A percentile compares a stretch with the other conserved stretches of the same genome.
phyloP scores from a whole-genome alignment of 2,329 filamentous ascomycete species.

The Colletotrichum sojae region DNA sequence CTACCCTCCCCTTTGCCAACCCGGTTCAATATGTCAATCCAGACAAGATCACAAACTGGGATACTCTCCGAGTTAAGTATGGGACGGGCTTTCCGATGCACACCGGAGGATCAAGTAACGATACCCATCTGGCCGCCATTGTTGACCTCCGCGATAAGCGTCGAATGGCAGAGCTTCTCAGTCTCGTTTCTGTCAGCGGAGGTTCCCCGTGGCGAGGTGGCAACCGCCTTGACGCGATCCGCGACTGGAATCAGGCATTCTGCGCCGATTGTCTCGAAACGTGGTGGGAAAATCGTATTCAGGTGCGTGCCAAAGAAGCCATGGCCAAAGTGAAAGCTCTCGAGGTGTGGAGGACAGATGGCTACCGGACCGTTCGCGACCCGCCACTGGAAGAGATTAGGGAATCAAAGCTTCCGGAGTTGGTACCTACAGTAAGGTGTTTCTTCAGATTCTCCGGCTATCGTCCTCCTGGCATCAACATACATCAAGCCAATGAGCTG shows the following conservation, averaged over 20 bases:
- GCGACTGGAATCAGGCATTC: background rate
- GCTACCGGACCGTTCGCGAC: background rate
- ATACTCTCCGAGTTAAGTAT: too few species aligned
- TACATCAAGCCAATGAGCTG: background rate
- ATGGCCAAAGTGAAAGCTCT: background rate
- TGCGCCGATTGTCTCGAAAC: background rate
- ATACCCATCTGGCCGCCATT: background rate
- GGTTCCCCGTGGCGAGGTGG: background rate
- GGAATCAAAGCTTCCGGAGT: background rate
- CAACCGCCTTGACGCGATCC: background rate
- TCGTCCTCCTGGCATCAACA: background rate
- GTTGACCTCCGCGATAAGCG: background rate
- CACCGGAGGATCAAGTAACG: background rate
- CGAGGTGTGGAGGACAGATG: background rate
- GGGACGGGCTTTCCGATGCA: background rate
- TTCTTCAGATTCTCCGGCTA: background rate
- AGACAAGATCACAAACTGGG: background rate
- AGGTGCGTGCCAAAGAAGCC: accelerated
- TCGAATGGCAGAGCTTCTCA: background rate
- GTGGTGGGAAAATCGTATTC: background rate
- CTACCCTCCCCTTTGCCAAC: background rate
- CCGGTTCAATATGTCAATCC: background rate
- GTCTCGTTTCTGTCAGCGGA: background rate
- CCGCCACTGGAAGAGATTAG: background rate
- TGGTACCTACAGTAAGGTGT: background rate